phyloP scores from a whole-genome alignment of 371 early-diverging fungal species.

The Lichtheimia hyalospora region DNA sequence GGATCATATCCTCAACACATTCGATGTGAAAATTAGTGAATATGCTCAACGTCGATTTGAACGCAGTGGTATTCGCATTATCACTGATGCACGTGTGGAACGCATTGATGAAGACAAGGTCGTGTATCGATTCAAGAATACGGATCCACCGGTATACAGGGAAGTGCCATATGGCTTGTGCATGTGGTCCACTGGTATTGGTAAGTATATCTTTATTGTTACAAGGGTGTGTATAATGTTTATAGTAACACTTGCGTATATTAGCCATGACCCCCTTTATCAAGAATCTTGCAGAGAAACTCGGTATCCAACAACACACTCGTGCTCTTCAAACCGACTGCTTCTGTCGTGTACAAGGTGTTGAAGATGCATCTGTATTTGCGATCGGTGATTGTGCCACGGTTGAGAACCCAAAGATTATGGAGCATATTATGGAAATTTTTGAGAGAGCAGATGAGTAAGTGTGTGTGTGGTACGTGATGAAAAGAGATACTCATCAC shows the following conservation, averaged over 20 bases:
- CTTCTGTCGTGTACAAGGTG: conserved; percentile 67
- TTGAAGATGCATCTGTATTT: conserved; percentile 64
- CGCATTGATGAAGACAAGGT: conserved; percentile 48
- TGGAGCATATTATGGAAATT: conserved; percentile 51
- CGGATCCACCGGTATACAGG: conserved; percentile 39
- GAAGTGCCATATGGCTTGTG: conserved; percentile 59
- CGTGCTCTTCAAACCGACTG: conserved; percentile 75
- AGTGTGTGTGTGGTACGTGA: not conserved
- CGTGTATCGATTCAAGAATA: conserved; percentile 28
- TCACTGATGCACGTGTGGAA: conserved; percentile 72
- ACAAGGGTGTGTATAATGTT: not conserved
- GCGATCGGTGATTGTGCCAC: conserved; percentile 91
- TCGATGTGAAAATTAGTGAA: conserved; percentile 69
- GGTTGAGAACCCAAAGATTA: conserved; percentile 67
- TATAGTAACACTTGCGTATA: not conserved
- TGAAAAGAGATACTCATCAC: too few species aligned
- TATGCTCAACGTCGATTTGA: conserved; percentile 74
- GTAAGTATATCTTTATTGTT: conserved; percentile 19
- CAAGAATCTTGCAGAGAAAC: conserved; percentile 42
- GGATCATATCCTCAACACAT: conserved; percentile 81
- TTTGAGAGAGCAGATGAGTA: conserved; percentile 54
- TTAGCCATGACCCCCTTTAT: conserved; percentile 68
- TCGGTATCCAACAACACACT: conserved; percentile 55
- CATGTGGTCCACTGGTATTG: conserved; percentile 88
- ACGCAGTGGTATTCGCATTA: conserved; percentile 70